Conservation (phyloP, 345 rosid genomes). For the Lumnitzera littorea region DNA sequence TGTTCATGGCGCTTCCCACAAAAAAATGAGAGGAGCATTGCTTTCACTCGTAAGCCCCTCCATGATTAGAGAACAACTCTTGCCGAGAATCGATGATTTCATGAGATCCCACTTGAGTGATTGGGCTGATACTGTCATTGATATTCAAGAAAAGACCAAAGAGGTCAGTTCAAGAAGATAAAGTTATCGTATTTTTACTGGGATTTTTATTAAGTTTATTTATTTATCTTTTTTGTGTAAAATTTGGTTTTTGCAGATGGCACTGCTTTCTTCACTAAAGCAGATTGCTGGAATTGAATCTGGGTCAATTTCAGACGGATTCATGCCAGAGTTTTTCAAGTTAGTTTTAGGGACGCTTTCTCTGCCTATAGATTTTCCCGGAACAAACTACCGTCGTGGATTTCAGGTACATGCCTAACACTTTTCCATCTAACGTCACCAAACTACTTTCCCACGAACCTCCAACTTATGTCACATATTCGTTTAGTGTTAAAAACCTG, state of each 20-base stretch:
- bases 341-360: constrained; percentile 75
- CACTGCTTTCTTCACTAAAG: constrained; percentile 59
- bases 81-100: constrained; percentile 81
- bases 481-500: too few relatives aligned
- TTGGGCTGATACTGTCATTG: constrained; percentile 55
- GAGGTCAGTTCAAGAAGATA: constrained; percentile 34
- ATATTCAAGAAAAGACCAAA: constrained; percentile 81
- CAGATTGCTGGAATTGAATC: constrained; percentile 54
- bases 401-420: constrained; percentile 30
- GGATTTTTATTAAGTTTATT: background rate
- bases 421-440: background rate
- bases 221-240: background rate
- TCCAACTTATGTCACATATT: too few relatives aligned
- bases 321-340: constrained; percentile 64
- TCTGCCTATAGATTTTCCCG: constrained; percentile 65
- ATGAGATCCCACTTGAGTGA: constrained; percentile 67
- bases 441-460: too few relatives aligned
- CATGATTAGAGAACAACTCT: constrained; percentile 65
- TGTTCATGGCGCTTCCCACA: constrained; percentile 81
- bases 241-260: constrained; percentile 40
- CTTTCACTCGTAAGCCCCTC: constrained; percentile 62
- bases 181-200: background rate
- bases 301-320: constrained; percentile 23
- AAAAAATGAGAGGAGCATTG: constrained; percentile 82
- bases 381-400: constrained; percentile 55